Base-by-base conservation (phyloP, 169 alveolate species). In the Theileria annulata region DNA sequence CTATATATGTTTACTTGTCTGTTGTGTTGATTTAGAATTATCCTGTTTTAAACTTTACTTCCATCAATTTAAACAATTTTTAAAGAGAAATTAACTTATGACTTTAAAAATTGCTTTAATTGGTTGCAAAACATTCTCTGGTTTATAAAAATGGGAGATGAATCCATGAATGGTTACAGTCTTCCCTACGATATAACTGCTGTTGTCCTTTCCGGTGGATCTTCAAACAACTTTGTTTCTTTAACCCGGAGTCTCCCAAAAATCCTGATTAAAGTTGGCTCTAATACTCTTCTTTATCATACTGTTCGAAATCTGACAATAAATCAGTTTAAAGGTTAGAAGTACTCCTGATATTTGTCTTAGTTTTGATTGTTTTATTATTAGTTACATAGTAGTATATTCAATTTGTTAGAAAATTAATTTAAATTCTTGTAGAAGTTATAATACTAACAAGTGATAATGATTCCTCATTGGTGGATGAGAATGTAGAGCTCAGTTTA, bases 191-290 rank as follows among this genome's bases (percentile, higher is more conserved):
- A 25, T 23, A 67, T 82, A 15, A 76, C 85, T 30, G 85, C 81
- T 13, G 76, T 82, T 9, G 60, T 82, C 1, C 74, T 82, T 31
- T 71, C 89, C 0, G 89, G 80, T 2, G 82, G 77, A 4, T 66
- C 59, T 21, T 66, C 79, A 17, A 70, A 74, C 81, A 49, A 59
- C 59, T 66, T 82, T 25, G 10, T 28, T n/a, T 73, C 79, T 10
- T 75, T 82, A 12, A 51, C 83, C 6, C 47, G 47, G 37, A 62
- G 21, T 21, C 48, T 51, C 27, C 84, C 85, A 6, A 82, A 82
- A 76, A 71, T 80, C 47, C 30, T 82, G 69, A 9, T 82, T 28
- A 63, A 23, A 31, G 69, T 75, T 13, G 82, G 85, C 15, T 28
- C 67, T 17, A 74, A 31, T 58, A 27, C 85, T 17, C 80, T 82